These are phyloP conservation scores for Abrus pulchellus DNA, from an alignment of 306 rosid species.

Conservation along the genomic window DNA sequence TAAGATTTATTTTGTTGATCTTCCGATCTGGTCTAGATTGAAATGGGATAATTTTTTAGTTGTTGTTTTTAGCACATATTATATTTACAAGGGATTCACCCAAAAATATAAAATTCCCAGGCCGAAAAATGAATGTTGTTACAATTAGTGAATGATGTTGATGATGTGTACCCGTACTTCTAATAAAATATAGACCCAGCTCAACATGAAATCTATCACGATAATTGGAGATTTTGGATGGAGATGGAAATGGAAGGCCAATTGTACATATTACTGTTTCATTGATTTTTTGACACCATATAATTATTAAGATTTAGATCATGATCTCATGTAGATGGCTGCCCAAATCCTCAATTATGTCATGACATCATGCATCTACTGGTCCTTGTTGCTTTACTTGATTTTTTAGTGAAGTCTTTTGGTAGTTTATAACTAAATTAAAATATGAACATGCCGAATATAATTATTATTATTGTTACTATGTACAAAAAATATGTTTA, in stretches of 20 bases:
- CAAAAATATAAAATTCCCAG: neutral
- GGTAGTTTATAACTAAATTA: conserved; percentile 9
- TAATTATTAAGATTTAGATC: neutral
- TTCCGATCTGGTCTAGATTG: neutral
- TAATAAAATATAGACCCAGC: neutral
- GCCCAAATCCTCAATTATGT: neutral
- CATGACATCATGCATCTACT: neutral
- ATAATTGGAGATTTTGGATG: conserved; percentile 20
- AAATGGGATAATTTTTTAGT: conserved; percentile 8
- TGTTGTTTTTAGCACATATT: neutral
- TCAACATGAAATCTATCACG: neutral
- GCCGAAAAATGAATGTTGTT: neutral
- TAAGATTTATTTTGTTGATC: conserved; percentile 30
- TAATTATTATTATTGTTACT: neutral
- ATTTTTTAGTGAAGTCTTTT: conserved; percentile 5
- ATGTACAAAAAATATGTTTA: too few relatives aligned
- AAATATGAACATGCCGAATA: neutral
- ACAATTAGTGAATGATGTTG: neutral
- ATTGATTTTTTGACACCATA: neutral
- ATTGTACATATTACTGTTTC: neutral
- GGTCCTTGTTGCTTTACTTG: neutral
- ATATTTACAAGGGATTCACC: conserved; percentile 7
- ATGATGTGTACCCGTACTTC: neutral
- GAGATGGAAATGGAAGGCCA: conserved; percentile 19
- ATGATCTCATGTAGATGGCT: neutral